phyloP scores from a whole-genome alignment of 2,329 filamentous ascomycete genomes.

The Phaeosphaeriaceae sp. region DNA sequence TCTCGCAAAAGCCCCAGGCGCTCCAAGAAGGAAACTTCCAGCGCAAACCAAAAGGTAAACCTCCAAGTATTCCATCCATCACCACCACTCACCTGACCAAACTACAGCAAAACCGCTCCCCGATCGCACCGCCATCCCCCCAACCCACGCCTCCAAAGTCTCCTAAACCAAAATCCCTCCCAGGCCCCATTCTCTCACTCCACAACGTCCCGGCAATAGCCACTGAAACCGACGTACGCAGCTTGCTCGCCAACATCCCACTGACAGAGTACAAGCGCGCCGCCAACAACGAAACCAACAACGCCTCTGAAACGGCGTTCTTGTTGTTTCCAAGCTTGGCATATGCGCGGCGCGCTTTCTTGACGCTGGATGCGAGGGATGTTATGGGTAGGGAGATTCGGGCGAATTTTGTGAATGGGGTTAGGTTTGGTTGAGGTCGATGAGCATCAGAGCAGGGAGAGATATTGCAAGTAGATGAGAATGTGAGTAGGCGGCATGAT shows the following conservation, averaged over 20 bases:
- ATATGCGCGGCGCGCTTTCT: not conserved
- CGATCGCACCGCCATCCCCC: too few relatives aligned
- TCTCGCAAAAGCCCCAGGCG: not conserved
- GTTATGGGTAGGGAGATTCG: not conserved
- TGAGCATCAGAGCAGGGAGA: not conserved
- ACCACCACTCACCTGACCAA: too few relatives aligned
- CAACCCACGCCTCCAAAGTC: not conserved
- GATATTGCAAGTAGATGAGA: too few relatives aligned
- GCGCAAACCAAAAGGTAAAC: not conserved
- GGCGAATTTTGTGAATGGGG: not conserved
- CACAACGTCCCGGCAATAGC: not conserved
- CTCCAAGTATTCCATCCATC: too few relatives aligned
- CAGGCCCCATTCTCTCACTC: not conserved
- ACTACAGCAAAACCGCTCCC: too few relatives aligned
- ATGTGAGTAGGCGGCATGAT: too few relatives aligned
- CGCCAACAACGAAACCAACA: not conserved
- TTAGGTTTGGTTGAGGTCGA: not conserved
- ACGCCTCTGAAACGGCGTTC: not conserved
- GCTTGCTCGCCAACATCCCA: not conserved
- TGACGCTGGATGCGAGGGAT: not conserved
- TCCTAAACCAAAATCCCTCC: not conserved
- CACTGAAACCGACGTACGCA: not conserved
- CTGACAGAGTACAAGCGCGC: not conserved
- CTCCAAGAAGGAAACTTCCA: not conserved
- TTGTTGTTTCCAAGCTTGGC: not conserved